These are phyloP conservation scores for Hevea brasiliensis DNA, from an alignment of 345 rosid species.

Conservation along the genomic window DNA sequence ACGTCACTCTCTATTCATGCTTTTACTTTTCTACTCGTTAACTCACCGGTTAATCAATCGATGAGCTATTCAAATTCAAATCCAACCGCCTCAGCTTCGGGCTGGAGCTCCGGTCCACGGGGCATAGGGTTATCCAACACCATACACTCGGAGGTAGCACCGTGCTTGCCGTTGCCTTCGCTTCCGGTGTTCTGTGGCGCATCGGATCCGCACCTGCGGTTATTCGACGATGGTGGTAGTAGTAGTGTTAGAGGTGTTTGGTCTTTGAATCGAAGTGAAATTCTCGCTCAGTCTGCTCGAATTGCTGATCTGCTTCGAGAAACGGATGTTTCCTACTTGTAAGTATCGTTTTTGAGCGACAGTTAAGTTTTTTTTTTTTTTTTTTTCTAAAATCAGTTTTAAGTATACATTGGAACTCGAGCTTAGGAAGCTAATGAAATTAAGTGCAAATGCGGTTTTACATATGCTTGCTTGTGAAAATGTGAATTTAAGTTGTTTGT, in stretches of 20 bases:
- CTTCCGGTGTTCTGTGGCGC: constrained; percentile 88
- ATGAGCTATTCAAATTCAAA: constrained; percentile 48
- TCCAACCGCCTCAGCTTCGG: constrained; percentile 23
- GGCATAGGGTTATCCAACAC: constrained; percentile 92
- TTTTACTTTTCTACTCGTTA: constrained; percentile 18
- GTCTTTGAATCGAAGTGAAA: constrained; percentile 62
- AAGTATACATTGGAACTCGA: background rate
- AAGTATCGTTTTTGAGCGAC: constrained; percentile 30
- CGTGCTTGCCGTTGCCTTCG: constrained; percentile 87
- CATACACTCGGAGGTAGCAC: constrained; percentile 85
- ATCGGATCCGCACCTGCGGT: constrained; percentile 58
- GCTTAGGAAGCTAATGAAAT: background rate
- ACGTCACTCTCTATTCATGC: constrained; percentile 35
- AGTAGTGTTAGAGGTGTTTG: constrained; percentile 27
- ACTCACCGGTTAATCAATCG: constrained; percentile 34
- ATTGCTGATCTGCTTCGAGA: constrained; percentile 73
- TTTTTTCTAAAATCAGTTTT: too few relatives aligned
- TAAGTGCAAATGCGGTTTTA: background rate
- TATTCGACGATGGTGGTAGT: constrained; percentile 53
- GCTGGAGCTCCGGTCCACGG: constrained; percentile 21
- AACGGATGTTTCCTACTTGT: constrained; percentile 92
- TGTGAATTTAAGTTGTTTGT: background rate
- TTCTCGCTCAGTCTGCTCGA: constrained; percentile 62
- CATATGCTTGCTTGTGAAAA: background rate
- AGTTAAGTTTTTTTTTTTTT: too few relatives aligned